Base-by-base conservation (phyloP, 441 rosid species). In the Manihot esculenta region DNA sequence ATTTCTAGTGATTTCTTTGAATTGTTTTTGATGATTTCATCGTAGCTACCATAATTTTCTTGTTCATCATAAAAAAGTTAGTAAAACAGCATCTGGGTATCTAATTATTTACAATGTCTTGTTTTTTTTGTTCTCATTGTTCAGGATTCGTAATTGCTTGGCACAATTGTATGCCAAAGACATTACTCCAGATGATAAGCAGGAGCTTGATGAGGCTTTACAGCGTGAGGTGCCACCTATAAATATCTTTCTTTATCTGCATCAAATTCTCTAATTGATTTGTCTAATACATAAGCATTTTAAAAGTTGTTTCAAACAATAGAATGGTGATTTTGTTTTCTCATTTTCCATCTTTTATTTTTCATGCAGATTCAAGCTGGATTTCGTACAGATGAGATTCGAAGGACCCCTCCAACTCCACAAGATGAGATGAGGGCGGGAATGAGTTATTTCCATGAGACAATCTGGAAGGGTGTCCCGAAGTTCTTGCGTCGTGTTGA, bases 141-240 rank as follows among this genome's bases (percentile, higher is more conserved):
- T 55, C 60, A 94, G 97, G 93, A 86, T 94, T 64, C 84, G 95
- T 56, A 77, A 94, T 75, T 90, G 92, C 75, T 74, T 94, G 68
- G 85, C 94, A 7, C 97, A 92, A 78, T 76, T 92, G 54, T 86
- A 92, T 75, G 97, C 97, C 44, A 90, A 94, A 68, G 97, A 94
- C 74, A 94, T 94, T 64, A 94, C 93, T 79, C 98, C 97, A 66
- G 93, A 94, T 82, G 98, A 90, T 68, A 90, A 94, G 82, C 97
- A 89, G 74, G 98, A 94, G 78, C 93, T 94, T 24, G 97, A 92
- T 30, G 99, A 94, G 82, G 91, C 97, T 73, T 84, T 94, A 13
- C 96, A 94, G 33, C 80, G 97, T 79, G 96, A 94, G 97, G 99
- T 30, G 11, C 21, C 53, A 48, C 14, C 30, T 63, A 0, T 57